A percentile compares a stretch with the other conserved stretches of the same genome.
Conservation (phyloP, 2,329 filamentous ascomycete genomes). For the Fusarium newnesense region DNA sequence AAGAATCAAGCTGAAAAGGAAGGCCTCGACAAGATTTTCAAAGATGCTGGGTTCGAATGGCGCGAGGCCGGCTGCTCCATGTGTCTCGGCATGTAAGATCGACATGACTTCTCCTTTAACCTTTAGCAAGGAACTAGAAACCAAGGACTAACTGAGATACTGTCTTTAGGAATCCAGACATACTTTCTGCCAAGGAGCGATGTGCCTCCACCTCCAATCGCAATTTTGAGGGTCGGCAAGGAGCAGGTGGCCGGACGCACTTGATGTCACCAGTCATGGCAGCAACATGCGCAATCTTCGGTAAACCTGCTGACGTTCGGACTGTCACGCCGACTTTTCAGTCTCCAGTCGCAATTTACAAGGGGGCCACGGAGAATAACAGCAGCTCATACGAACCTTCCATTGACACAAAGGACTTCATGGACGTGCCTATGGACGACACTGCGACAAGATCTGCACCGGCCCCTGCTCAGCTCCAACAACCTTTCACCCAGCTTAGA, state of each 20-base stretch:
- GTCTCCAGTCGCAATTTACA: too few relatives aligned
- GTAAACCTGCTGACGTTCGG: conserved; percentile 91
- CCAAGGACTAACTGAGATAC: too few relatives aligned
- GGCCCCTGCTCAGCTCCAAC: too few relatives aligned
- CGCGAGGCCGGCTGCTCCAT: conserved; percentile 97
- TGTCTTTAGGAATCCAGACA: conserved; percentile 78
- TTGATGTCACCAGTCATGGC: conserved; percentile 98
- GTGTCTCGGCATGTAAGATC: conserved; percentile 85
- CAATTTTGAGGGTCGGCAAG: conserved; percentile 97
- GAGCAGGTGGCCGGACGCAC: conserved; percentile 89
- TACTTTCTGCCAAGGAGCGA: conserved; percentile 88
- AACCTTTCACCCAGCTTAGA: too few relatives aligned
- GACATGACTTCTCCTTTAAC: too few relatives aligned
- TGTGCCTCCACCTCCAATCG: conserved; percentile 96
- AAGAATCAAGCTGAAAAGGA: conserved; percentile 92
- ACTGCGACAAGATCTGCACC: conserved; percentile 60
- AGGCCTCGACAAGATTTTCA: conserved; percentile 92
- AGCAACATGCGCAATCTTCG: conserved; percentile 86
- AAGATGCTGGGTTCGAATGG: conserved; percentile 95
- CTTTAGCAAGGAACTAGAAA: too few relatives aligned
- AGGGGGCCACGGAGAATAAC: too few relatives aligned
- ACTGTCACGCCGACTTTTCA: conserved; percentile 50
- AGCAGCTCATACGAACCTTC: too few relatives aligned
- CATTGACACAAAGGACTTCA: too few relatives aligned
- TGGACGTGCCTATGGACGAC: conserved; percentile 64